Conservation (phyloP, 2,329 filamentous ascomycete species). For the Neofusicoccum parvum region DNA sequence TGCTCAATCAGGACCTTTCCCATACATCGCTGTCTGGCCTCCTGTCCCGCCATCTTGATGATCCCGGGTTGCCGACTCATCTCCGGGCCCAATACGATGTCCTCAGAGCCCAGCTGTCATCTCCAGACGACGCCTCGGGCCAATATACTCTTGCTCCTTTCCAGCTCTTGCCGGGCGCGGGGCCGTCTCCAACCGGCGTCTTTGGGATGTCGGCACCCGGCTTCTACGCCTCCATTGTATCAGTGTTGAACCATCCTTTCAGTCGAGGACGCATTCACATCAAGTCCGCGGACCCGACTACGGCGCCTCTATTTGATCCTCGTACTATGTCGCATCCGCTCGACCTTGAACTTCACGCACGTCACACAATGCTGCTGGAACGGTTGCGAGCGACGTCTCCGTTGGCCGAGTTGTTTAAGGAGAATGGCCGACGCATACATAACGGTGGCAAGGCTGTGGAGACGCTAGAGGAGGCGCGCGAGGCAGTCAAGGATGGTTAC, state of each 20-base stretch:
- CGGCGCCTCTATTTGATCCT: conserved; percentile 42
- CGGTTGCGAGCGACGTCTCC: conserved; percentile 36
- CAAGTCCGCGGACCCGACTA: conserved; percentile 33
- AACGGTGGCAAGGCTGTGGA: background rate
- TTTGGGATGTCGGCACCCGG: conserved; percentile 17
- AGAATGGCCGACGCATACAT: conserved; percentile 28
- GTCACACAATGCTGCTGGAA: conserved; percentile 38
- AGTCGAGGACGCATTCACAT: conserved; percentile 37
- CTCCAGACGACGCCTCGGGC: background rate
- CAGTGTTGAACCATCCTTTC: conserved; percentile 34
- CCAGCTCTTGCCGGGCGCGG: conserved; percentile 12
- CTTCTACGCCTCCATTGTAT: conserved; percentile 24
- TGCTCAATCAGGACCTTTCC: conserved; percentile 25
- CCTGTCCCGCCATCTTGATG: background rate
- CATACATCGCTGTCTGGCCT: background rate
- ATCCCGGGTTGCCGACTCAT: background rate
- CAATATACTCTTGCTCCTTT: conserved; percentile 22
- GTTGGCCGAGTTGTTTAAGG: conserved; percentile 36
- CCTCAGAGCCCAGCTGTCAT: conserved; percentile 11
- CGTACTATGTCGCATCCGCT: conserved; percentile 45
- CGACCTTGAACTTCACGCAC: conserved; percentile 44
- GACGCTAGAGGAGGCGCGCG: background rate
- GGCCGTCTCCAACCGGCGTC: background rate
- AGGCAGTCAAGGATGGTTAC: conserved; percentile 26
- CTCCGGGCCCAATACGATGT: conserved; percentile 16